Percentiles rank a stretch among this genome's conserved stretches.
Evolutionary conservation across 495 filamentous ascomycete species (phyloP).

Genomic region (Hyaloscypha finlandica): DNA sequence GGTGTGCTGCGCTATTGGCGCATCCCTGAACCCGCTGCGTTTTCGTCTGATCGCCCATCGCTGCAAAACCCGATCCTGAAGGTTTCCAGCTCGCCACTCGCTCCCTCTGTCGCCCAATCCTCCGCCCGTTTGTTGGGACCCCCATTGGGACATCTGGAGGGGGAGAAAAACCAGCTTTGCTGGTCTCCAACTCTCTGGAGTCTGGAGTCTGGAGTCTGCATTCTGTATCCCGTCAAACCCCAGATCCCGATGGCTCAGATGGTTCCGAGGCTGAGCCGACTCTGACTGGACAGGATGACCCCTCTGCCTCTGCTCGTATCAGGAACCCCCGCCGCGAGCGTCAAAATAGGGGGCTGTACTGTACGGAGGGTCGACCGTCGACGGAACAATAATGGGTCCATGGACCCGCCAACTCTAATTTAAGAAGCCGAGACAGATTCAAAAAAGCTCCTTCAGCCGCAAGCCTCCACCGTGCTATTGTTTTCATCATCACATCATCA

Average conservation of each 20-base stretch:
- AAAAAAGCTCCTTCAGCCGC: slow-evolving; percentile 7
- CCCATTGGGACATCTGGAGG: background rate
- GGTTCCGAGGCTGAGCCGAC: background rate
- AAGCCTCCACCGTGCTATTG: slow-evolving; percentile 1
- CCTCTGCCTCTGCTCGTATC: no score
- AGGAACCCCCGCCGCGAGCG: background rate
- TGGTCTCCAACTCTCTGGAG: background rate
- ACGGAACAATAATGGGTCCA: background rate
- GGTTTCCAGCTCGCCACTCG: slow-evolving; percentile 5
- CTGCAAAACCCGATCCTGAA: background rate
- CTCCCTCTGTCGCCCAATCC: slow-evolving; percentile 26
- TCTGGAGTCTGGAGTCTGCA: no score
- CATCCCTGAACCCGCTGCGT: slow-evolving; percentile 1
- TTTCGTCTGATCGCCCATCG: background rate
- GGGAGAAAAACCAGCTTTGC: background rate
- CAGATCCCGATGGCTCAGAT: background rate
- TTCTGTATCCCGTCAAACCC: background rate
- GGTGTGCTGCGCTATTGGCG: background rate
- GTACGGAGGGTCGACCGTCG: background rate
- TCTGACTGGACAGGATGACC: no score
- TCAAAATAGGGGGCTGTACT: background rate
- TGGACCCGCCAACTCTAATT: background rate
- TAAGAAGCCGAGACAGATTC: background rate
- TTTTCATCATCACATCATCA: background rate
- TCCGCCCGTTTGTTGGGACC: slow-evolving; percentile 13